phyloP scores from a whole-genome alignment of 2,329 filamentous ascomycete genomes.

The Colletotrichum sp. region DNA sequence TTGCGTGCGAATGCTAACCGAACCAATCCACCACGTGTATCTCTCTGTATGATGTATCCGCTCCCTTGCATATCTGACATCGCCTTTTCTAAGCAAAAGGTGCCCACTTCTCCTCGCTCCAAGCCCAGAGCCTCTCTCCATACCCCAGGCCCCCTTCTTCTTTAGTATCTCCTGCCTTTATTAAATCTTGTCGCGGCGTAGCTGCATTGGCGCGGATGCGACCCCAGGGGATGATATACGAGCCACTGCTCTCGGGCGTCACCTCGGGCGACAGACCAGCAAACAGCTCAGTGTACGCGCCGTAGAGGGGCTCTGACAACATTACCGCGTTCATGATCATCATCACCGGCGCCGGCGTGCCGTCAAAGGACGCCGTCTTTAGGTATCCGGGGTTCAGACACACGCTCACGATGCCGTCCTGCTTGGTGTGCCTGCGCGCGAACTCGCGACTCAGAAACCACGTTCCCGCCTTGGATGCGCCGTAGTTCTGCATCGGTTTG shows the following conservation, averaged over 20 bases:
- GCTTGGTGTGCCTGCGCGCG: conserved; percentile 26
- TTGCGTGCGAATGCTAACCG: background rate
- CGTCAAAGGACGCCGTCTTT: conserved; percentile 27
- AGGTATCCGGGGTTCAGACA: conserved; percentile 40
- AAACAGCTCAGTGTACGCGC: conserved; percentile 46
- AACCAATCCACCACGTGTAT: background rate
- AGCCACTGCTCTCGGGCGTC: conserved; percentile 31
- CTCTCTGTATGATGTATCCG: background rate
- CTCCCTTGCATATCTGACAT: background rate
- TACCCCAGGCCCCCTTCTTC: background rate
- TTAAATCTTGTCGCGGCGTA: background rate
- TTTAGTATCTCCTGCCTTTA: background rate
- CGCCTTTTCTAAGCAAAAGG: background rate
- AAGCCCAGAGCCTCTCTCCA: background rate
- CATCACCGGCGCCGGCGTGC: conserved; percentile 1
- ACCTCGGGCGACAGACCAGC: conserved; percentile 43
- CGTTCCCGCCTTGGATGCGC: conserved; percentile 38
- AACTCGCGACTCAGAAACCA: conserved; percentile 36
- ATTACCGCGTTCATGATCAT: conserved; percentile 25
- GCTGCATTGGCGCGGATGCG: conserved; percentile 19
- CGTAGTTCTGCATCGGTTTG: conserved; percentile 31
- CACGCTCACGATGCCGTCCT: conserved; percentile 31
- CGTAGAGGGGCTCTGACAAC: conserved; percentile 33
- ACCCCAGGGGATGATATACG: conserved; percentile 34
- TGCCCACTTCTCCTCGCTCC: background rate